Evolutionary conservation across 2,329 filamentous ascomycete species (phyloP), one percentile per base, ranked within the genome.

Genomic region (Fusarium verrucosum): DNA sequence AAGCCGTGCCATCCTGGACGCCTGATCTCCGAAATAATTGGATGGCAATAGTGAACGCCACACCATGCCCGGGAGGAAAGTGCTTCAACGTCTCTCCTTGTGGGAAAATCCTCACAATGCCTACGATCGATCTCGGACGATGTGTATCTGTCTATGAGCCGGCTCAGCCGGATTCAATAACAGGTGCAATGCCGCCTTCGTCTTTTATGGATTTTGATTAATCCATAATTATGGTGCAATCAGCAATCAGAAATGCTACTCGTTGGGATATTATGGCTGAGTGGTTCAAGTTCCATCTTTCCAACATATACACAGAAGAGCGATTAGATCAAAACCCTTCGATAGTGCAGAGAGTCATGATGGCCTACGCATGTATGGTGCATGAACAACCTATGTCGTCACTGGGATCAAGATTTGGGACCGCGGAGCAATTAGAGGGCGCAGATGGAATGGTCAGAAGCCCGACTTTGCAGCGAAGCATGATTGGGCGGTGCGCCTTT

Each of bases 341-440:
- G 11, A 59, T 59, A 1, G 17, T 59, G 10, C 11, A 47, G 8
- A 50, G 55, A 5, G 36, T 65, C 2, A 28, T 65, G 28, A 46
- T 65, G 5, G 55, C n/a, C 0, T 65, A 65, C 19, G 37, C 33
- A 4, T 65, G 50, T 5, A 65, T 65, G 50, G 25, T 62, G 0
- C 41, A 65, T 0, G 4, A 4, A 0, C 45, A 65, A 4, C 50
- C 61, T 0, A 23, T 57, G 0, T 22, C 44, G 4, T 32, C 35
- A 1, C 33, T 65, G 0, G 32, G 50, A 0, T 22, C 17, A 0
- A 10, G 25, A 17, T 50, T 56, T 13, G 50, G 42, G 1, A 30
- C 25, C 0, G 1, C 4, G 0, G 19, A 33, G 0, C 61, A 65
- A 6, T 7, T 65, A 3, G 2, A 45, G 4, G 61, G 61, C 0